These are phyloP conservation scores for Microsporum audouinii DNA, from an alignment of 2,329 filamentous ascomycete genomes.

Conservation along the genomic window DNA sequence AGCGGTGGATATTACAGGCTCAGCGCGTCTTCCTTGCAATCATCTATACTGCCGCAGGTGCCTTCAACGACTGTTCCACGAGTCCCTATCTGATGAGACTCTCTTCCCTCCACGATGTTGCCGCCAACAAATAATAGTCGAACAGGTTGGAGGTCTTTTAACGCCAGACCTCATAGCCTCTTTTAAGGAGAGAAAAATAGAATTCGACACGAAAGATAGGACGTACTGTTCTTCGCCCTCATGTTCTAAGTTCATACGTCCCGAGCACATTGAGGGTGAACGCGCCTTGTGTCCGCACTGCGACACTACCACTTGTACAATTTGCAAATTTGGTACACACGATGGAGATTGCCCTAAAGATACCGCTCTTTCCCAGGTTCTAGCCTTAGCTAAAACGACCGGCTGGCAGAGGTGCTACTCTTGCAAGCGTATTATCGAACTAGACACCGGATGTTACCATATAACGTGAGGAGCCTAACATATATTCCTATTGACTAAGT, in stretches of 20 bases:
- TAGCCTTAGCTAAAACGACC: slow-evolving; percentile 32
- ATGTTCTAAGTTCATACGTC: slow-evolving; percentile 41
- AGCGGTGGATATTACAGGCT: background rate
- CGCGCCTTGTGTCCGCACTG: slow-evolving; percentile 38
- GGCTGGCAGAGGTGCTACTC: slow-evolving; percentile 43
- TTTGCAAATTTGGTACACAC: slow-evolving; percentile 42
- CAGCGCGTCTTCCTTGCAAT: slow-evolving; percentile 16
- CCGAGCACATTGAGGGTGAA: slow-evolving; percentile 21
- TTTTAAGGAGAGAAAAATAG: slow-evolving; percentile 38
- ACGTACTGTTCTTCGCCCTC: slow-evolving; percentile 40
- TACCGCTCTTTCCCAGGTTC: slow-evolving; percentile 27
- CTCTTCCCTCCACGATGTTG: slow-evolving; percentile 49
- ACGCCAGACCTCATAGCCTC: slow-evolving; percentile 22
- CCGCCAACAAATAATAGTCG: slow-evolving; percentile 30
- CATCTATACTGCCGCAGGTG: slow-evolving; percentile 46
- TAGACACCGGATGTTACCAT: slow-evolving; percentile 43
- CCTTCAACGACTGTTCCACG: slow-evolving; percentile 35
- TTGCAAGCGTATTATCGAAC: slow-evolving; percentile 41
- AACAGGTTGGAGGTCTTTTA: slow-evolving; percentile 28
- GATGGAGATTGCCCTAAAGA: slow-evolving; percentile 41
- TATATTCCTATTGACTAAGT: background rate
- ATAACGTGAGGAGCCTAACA: slow-evolving; percentile 39
- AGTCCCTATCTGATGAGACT: slow-evolving; percentile 38
- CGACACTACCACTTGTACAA: slow-evolving; percentile 35
- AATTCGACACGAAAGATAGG: slow-evolving; percentile 38